Evolutionary conservation across 148 eudicot species (phyloP).

Genomic region (Pouteria glomerata): DNA sequence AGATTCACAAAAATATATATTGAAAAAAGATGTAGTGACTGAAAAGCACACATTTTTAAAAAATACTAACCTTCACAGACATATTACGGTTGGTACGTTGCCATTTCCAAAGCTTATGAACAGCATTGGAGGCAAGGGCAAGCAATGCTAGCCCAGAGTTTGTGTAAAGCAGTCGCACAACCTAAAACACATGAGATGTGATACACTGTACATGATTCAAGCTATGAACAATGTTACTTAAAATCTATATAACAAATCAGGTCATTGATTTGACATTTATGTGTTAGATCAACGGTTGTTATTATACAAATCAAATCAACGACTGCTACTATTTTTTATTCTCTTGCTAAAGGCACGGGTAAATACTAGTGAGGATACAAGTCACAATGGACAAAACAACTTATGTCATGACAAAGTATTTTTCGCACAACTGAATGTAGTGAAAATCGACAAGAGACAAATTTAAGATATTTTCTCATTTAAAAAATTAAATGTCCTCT

Average conservation of each 20-base stretch:
- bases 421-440: not conserved
- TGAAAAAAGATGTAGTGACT: not conserved
- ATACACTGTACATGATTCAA: not conserved
- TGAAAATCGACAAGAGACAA: not conserved
- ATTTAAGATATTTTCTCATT: not conserved
- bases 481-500: not conserved
- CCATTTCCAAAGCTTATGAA: conserved; percentile 77
- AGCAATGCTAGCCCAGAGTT: conserved; percentile 56
- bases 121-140: conserved; percentile 53
- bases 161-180: conserved; percentile 54
- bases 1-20: not conserved
- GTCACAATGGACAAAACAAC: not conserved
- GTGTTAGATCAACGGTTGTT: no score
- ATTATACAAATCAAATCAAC: no score
- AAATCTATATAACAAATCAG: no score
- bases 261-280: no score
- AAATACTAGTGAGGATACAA: not conserved
- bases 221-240: not conserved
- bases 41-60: not conserved
- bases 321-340: not conserved
- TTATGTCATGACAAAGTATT: not conserved
- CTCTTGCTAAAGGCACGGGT: no score
- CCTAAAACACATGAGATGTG: conserved; percentile 22
- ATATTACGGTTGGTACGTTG: conserved; percentile 51
- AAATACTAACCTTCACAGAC: conserved; percentile 34